phyloP scores from a whole-genome alignment of 805 yeast genomes.

The Candida odintsovae region DNA sequence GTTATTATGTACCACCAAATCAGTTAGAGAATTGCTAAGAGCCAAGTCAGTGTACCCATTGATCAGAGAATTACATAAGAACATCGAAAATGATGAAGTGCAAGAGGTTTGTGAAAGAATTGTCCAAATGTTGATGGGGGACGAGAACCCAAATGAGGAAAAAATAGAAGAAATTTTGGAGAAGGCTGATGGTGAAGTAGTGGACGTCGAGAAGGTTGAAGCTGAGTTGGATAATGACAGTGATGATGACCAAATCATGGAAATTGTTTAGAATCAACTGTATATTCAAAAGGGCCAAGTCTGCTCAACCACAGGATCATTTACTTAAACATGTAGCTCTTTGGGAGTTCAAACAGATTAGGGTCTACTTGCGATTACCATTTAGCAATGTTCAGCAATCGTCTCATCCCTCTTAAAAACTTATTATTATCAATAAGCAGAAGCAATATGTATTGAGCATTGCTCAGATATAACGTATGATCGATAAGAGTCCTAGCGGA shows the following conservation, averaged over 20 bases:
- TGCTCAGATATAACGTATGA: too few species aligned
- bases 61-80: conserved; percentile 79
- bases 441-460: too few species aligned
- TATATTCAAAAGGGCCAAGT: too few species aligned
- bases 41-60: conserved; percentile 80
- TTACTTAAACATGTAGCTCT: too few species aligned
- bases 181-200: conserved; percentile 30
- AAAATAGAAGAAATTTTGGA: conserved; percentile 44
- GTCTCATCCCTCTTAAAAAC: too few species aligned
- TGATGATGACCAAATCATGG: conserved; percentile 29
- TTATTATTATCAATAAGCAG: too few species aligned
- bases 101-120: conserved; percentile 73
- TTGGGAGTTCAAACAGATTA: too few species aligned
- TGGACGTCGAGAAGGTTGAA: conserved; percentile 25
- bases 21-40: conserved; percentile 72
- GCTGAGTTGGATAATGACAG: conserved; percentile 16
- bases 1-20: conserved; percentile 69
- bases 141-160: conserved; percentile 52
- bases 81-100: conserved; percentile 39
- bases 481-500: too few species aligned
- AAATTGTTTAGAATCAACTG: conserved; percentile 23
- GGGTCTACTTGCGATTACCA: too few species aligned
- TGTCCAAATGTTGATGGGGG: conserved; percentile 91
- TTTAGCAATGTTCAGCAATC: too few species aligned
- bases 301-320: too few species aligned